A percentile compares a stretch with the other conserved stretches of the same genome.
Conservation (phyloP, 2,329 filamentous ascomycete genomes). For the Sarocladiaceae sp. region DNA sequence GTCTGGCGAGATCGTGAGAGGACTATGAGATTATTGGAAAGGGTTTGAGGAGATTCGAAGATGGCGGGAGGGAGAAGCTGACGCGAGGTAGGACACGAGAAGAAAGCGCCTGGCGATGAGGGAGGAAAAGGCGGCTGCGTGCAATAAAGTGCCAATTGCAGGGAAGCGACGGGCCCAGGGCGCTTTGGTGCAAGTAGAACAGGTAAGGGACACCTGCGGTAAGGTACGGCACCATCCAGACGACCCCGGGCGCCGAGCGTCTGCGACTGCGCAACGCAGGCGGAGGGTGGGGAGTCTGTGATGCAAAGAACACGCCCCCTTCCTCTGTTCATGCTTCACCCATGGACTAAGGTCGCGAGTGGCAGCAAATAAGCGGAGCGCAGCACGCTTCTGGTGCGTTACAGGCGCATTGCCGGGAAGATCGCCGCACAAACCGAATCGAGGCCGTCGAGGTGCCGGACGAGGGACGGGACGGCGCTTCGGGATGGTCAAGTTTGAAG, state of each 20-base stretch:
- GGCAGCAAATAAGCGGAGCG: neutral
- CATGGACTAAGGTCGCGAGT: neutral
- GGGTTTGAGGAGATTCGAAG: neutral
- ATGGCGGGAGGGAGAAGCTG: neutral
- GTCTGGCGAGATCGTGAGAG: neutral
- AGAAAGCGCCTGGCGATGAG: slow-evolving; percentile 1
- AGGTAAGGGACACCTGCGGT: slow-evolving; percentile 4
- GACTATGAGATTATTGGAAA: neutral
- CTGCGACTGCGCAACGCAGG: slow-evolving; percentile 1
- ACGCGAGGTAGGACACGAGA: slow-evolving; percentile 5
- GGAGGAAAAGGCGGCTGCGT: slow-evolving; percentile 10
- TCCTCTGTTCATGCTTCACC: no score
- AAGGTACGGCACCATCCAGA: slow-evolving; percentile 8
- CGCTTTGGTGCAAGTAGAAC: slow-evolving; percentile 2
- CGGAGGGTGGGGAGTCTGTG: slow-evolving; percentile 2
- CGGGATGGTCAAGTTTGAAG: slow-evolving; percentile 4
- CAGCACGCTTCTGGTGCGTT: neutral
- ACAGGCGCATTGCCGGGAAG: slow-evolving; percentile 2
- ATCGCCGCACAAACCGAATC: slow-evolving; percentile 1
- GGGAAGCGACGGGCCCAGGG: slow-evolving; percentile 8
- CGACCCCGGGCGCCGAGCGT: slow-evolving; percentile 7
- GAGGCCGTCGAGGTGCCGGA: slow-evolving; percentile 1
- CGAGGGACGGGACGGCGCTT: slow-evolving; percentile 7
- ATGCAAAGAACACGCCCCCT: neutral
- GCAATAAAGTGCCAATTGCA: slow-evolving; percentile 9